Percentiles rank a stretch among this genome's conserved stretches.
Conservation (phyloP, 306 rosid genomes). For the Gynostemma pentaphyllum region DNA sequence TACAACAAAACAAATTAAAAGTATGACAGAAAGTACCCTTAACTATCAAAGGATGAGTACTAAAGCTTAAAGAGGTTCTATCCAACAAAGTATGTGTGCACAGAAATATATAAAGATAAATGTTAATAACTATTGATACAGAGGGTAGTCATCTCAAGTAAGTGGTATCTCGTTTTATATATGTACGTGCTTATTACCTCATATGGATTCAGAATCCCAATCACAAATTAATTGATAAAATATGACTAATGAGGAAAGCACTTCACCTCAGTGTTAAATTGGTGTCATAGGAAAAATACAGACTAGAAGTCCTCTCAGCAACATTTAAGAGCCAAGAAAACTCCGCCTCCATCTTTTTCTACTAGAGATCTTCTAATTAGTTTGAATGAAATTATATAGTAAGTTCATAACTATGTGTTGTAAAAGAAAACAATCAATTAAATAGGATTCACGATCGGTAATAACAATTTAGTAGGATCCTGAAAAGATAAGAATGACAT, state of each 20-base stretch:
- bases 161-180: background rate
- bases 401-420: background rate
- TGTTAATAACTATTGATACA: background rate
- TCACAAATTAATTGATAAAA: background rate
- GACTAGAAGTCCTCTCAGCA: conserved; percentile 80
- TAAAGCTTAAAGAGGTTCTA: background rate
- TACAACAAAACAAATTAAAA: conserved; percentile 22
- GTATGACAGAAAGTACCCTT: background rate
- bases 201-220: background rate
- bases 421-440: conserved; percentile 3
- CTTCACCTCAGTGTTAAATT: conserved; percentile 88
- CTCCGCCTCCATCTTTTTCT: conserved; percentile 81
- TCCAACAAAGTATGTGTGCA: background rate
- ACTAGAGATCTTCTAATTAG: conserved; percentile 22
- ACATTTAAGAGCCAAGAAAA: conserved; percentile 58
- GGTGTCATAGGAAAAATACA: conserved; percentile 75
- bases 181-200: background rate
- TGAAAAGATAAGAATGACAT: conserved; percentile 20
- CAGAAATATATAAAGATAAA: background rate
- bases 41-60: background rate
- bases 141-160: background rate
- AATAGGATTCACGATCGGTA: conserved; percentile 55
- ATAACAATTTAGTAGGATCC: conserved; percentile 79
- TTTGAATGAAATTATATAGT: background rate
- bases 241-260: conserved; percentile 15